Evolutionary conservation across 441 rosid genomes (phyloP), one percentile per base, ranked within the genome.

Genomic region (Pelargonium myrrhifolium): DNA sequence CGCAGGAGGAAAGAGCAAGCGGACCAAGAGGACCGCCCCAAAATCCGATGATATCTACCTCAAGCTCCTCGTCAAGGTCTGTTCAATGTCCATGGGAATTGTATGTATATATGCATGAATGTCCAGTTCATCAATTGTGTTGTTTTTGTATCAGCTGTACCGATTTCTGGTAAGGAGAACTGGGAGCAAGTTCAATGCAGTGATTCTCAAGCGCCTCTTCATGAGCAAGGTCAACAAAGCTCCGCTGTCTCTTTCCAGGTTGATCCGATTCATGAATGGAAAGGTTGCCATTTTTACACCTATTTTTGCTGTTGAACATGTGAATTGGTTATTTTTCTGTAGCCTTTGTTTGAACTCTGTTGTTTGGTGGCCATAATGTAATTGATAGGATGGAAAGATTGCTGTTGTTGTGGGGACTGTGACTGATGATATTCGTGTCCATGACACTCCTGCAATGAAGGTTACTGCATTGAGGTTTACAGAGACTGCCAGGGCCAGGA

Each of bases 1-100:
- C 68, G 97, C 97, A 1, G 98, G 98, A 81, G 97, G 96, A 65
- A 89, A 93, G 92, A 82, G 88, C 76, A 93, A 90, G 87, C 86
- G 87, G 78, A 82, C 98, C 43, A 89, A 79, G 69, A 79, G 98
- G 65, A 92, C 89, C 0, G 92, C 92, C 0, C 95, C 98, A 0
- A 89, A 87, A 66, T 92, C 98, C 31, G 87, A 88, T 58, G 98
- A 92, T 85, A 83, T 92, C 71, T 93, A 93, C 69, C 98, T 93
- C 42, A 86, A 88, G 76, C 89, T 88, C 47, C 78, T 71, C 58
- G 90, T 88, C 67, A 88, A 86, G 90, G 93, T 88, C 11, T 1
- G 51, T 24, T 20, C 0, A 10, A n/a, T 0, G 26, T n/a, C n/a
- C n/a, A n/a, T n/a, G n/a, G n/a, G n/a, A n/a, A n/a, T n/a, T n/a